These are phyloP conservation scores for Candida arabinofermentans DNA, from an alignment of 805 yeast genomes.

Conservation along the genomic window DNA sequence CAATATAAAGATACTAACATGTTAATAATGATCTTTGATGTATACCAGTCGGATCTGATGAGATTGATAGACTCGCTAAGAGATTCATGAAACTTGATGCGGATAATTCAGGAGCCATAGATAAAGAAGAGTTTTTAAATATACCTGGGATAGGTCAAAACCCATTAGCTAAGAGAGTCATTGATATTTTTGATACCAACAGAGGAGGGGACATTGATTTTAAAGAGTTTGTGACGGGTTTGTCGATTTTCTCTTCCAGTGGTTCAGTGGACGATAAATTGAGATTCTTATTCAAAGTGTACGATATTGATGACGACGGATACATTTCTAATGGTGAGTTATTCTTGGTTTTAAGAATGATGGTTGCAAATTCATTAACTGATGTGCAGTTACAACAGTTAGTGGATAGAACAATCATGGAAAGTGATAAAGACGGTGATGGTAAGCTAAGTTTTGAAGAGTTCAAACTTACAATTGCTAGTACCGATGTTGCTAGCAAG, in stretches of 20 bases:
- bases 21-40: constrained; percentile 2
- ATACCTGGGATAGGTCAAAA: constrained; percentile 91
- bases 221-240: constrained; percentile 74
- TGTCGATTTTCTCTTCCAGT: constrained; percentile 80
- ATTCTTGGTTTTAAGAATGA: constrained; percentile 85
- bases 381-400: constrained; percentile 90
- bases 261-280: constrained; percentile 79
- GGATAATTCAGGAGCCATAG: constrained; percentile 90
- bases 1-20: background rate
- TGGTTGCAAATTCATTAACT: constrained; percentile 91
- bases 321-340: constrained; percentile 93
- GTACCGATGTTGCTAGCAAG: constrained; percentile 32
- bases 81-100: constrained; percentile 93
- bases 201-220: constrained; percentile 92
- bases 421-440: constrained; percentile 85
- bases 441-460: constrained; percentile 84
- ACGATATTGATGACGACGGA: constrained; percentile 95
- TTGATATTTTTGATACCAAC: constrained; percentile 93
- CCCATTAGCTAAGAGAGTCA: constrained; percentile 83
- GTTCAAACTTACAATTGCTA: constrained; percentile 64
- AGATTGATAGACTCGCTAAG: constrained; percentile 84
- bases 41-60: constrained; percentile 74
- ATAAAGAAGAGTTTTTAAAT: constrained; percentile 81
- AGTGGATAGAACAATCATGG: constrained; percentile 95
- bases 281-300: constrained; percentile 85